Base-by-base conservation (phyloP, 108 stramenopile species). In the Cyclotella sp. region DNA sequence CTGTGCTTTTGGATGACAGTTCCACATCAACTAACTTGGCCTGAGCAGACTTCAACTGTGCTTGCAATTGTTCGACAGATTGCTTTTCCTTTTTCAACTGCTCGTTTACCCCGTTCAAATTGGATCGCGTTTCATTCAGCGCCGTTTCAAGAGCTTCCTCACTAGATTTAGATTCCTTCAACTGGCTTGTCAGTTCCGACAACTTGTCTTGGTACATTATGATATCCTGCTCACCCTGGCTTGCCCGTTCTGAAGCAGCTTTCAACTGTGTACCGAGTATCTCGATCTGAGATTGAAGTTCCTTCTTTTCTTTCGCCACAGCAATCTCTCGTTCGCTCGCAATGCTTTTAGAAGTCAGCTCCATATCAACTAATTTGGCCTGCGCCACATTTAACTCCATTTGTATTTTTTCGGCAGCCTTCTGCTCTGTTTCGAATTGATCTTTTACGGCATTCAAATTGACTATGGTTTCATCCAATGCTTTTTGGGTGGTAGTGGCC, bases 201-300 rank as follows among this genome's bases (percentile, higher is more conserved):
- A 82, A 52, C 34, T 66, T 54, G 16, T 75, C 63, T 60, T 72
- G 64, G 43, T 76, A 82, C 9, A 66, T 57, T 39, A 66, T 76
- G 29, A 75, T 34, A 22, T 42, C 63, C 44, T 72, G 54, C 12
- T 76, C 65, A 24, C 55, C 45, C 46, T 40, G 71, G 16, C 26
- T 29, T 26, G 65, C 64, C 29, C 66, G 61, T 16, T 66, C 75
- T 9, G 34, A 51, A 11, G 81, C 70, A 62, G 69, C 55, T 13
- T 72, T 75, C 70, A 82, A 27, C 42, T 82, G 63, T 9, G 41
- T 21, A 27, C 43, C 27, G 9, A 82, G 42, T 14, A 34, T 70
- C 1, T 61, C 54, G n/a, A 66, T 29, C 51, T 67, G 49, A 3
- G 74, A 66, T 59, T 76, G 52, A 21, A 82, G 62, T 47, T 43